Base-by-base conservation (phyloP, 169 alveolate genomes). In the Eimeria brunetti region DNA sequence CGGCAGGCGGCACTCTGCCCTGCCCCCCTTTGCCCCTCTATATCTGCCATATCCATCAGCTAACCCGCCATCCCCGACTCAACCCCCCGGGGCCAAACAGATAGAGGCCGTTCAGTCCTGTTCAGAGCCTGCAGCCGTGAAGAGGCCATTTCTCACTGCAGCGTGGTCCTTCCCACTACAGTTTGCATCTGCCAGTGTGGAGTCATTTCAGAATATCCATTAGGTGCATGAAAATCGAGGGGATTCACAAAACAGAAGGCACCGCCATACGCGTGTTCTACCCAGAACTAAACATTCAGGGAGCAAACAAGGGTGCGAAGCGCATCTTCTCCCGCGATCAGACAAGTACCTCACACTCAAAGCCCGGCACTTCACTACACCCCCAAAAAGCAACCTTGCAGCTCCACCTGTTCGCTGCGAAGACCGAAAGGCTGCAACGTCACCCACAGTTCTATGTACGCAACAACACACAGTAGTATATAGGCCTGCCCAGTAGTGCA, bases 1-100 rank as follows among this genome's bases (percentile, higher is more conserved):
- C 91, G 60, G 46, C 58, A 75, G 60, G 85, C 62, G 60, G 24
- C 85, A 41, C 62, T 75, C 62, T 44, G 85, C 62, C 60, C 85
- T 75, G 85, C 85, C 36, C 60, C 53, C 85, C 20, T 46, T 41
- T 16, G 62, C 62, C 60, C 85, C 24, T 44, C 62, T 75, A 24
- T 14, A 18, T 20, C 49, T 44, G 56, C 27, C 58, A 18, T 44
- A 73, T n/a, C 33, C 51, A 73, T n/a, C 9, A 44, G 51, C 41
- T 60, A 75, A 46, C 60, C 62, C 62, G 20, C 53, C 85, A 75
- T 41, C 85, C 85, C 62, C 85, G 22, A 18, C 85, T 44, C 85
- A 58, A 75, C 62, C 62, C 85, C 53, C 60, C 11, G 22, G 8
- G 18, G 38, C 24, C 18, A 44, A 24, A 41, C 85, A 44, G 16